phyloP scores from a whole-genome alignment of 768 basidiomycete genomes.

The Lentinula edodes region DNA sequence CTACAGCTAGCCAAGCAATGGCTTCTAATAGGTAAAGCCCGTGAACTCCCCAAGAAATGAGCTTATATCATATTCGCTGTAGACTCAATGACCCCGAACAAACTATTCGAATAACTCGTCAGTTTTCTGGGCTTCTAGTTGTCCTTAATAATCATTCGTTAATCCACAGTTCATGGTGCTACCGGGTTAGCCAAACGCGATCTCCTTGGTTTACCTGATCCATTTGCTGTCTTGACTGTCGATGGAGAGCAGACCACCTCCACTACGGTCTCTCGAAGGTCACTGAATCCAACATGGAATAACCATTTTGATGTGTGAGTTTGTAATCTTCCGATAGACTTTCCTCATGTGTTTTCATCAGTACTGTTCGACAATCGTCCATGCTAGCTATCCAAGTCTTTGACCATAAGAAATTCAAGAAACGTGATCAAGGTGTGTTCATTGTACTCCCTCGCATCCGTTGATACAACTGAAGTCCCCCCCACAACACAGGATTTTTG shows the following conservation, averaged over 20 bases:
- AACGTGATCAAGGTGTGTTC: slow-evolving; percentile 67
- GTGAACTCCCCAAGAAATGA: neutral
- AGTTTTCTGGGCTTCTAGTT: slow-evolving; percentile 14
- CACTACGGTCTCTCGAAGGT: slow-evolving; percentile 65
- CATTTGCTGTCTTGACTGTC: slow-evolving; percentile 83
- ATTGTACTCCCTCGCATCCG: slow-evolving; percentile 32
- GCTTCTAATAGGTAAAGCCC: neutral
- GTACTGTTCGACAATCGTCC: slow-evolving; percentile 69
- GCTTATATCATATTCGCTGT: neutral
- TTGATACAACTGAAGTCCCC: neutral
- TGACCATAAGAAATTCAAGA: slow-evolving; percentile 85
- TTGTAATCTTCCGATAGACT: neutral
- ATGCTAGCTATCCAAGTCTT: slow-evolving; percentile 82
- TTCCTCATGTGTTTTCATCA: slow-evolving; percentile 17
- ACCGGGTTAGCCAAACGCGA: slow-evolving; percentile 72
- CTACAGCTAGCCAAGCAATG: neutral
- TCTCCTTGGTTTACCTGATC: slow-evolving; percentile 77
- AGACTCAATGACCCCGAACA: slow-evolving; percentile 46
- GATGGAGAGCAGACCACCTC: slow-evolving; percentile 81
- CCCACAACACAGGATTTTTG: slow-evolving; percentile 48
- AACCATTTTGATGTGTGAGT: slow-evolving; percentile 82
- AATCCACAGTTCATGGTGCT: slow-evolving; percentile 63
- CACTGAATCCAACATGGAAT: slow-evolving; percentile 74
- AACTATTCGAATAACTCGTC: slow-evolving; percentile 45
- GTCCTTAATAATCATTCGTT: neutral